Evolutionary conservation across 2,329 filamentous ascomycete genomes (phyloP), one percentile per base, ranked within the genome.

Genomic region (Fonsecaea nubica): DNA sequence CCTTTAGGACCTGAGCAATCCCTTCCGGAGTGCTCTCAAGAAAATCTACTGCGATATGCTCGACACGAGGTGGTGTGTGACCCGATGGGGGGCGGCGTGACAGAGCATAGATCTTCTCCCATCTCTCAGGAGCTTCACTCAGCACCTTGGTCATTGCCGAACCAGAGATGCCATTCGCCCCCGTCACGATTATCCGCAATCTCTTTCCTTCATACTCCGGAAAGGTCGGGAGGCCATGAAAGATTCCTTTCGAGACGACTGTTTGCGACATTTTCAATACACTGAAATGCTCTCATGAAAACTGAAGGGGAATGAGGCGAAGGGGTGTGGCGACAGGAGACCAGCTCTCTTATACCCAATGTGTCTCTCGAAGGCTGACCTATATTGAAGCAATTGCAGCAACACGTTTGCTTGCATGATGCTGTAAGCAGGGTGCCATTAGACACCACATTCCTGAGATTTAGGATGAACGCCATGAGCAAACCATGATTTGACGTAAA

Each of bases 121-220:
- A 86, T 62, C 83, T 77, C 52, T 80, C 66, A 1, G 69, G 69
- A 13, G 76, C 75, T 45, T 82, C 76, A n/a, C 77, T 75, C 0
- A 86, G 77, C 0, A 81, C 82, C 12, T 80, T 80, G 36, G 85
- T 73, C 77, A 84, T 84, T 70, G 84, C 78, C 66, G 81, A 78
- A 1, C 84, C 84, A 0, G 82, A 84, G 33, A 86, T 82, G 4
- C 83, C 84, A 76, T 84, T 86, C 53, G 82, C 81, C 7, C 84
- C 84, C 0, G 82, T 84, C 40, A 86, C 78, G 55, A 86, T 80
- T 2, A 83, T 83, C 0, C 81, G 83, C 25, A 84, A 77, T 30
- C 75, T 77, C 67, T 79, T 78, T 56, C 79, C 67, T 0, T 76
- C 74, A 3, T 77, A 69, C 4, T 58, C 13, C 15, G 68, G 63